phyloP scores from a whole-genome alignment of 2,329 filamentous ascomycete species.

The Parasarocladium wereldwijsianum region DNA sequence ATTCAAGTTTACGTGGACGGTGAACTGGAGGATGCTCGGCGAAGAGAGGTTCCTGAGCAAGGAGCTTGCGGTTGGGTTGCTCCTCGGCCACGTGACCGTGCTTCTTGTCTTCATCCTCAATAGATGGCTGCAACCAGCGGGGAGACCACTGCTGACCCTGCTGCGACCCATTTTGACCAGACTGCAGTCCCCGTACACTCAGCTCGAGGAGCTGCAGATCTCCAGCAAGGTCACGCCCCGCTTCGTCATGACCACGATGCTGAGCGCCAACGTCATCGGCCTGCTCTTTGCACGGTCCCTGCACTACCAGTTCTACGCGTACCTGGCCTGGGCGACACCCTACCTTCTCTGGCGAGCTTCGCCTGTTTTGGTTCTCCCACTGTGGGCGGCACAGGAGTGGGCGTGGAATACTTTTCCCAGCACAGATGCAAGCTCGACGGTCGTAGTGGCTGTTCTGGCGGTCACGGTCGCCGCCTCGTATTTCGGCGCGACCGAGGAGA shows the following conservation, averaged over 20 bases:
- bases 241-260: constrained; percentile 63
- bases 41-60: constrained; percentile 63
- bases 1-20: constrained; percentile 96
- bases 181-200: constrained; percentile 28
- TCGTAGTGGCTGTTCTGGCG: constrained; percentile 58
- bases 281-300: constrained; percentile 76
- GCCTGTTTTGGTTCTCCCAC: constrained; percentile 44
- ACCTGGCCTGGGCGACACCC: constrained; percentile 78
- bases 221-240: constrained; percentile 47
- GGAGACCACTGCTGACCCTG: constrained; percentile 41
- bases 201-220: constrained; percentile 39
- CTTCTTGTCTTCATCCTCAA: constrained; percentile 50
- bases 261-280: constrained; percentile 64
- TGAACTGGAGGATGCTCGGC: constrained; percentile 94
- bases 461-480: constrained; percentile 50
- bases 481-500: constrained; percentile 35
- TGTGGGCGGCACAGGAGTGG: constrained; percentile 76
- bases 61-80: constrained; percentile 51
- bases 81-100: constrained; percentile 50
- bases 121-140: constrained; percentile 59
- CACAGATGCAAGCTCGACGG: constrained; percentile 35
- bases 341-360: constrained; percentile 74
- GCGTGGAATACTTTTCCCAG: constrained; percentile 94
- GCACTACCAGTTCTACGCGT: constrained; percentile 93
- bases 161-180: constrained; percentile 23